Conservation (phyloP, 177 flowering plant species). For the Tripterygium wilfordii region DNA sequence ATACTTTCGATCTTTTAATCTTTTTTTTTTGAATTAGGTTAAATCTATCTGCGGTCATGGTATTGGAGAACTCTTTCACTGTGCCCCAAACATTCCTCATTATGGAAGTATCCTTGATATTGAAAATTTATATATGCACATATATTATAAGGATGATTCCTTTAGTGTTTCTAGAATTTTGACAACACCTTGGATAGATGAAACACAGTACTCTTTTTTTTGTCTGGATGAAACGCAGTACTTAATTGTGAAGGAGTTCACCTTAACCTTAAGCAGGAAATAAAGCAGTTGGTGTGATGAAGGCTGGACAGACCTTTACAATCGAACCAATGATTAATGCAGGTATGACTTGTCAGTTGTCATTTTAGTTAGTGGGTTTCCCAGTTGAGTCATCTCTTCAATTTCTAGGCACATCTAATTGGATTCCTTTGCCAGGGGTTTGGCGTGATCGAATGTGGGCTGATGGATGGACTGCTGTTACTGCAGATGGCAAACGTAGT, state of each 20-base stretch:
- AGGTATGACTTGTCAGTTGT: too few species aligned
- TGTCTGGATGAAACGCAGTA: too few species aligned
- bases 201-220: not conserved
- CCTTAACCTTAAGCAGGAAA: constrained; percentile 66
- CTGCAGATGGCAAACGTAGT: constrained; percentile 96
- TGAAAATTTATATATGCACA: too few species aligned
- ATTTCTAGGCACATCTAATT: too few species aligned
- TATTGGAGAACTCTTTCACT: constrained; percentile 95
- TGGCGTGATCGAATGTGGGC: constrained; percentile 99
- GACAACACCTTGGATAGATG: not conserved
- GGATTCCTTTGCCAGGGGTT: constrained; percentile 42
- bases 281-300: constrained; percentile 98
- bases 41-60: constrained; percentile 97
- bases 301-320: constrained; percentile 96
- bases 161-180: too few species aligned
- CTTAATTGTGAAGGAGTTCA: constrained; percentile 36
- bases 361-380: too few species aligned
- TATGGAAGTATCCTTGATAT: constrained; percentile 75
- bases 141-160: too few species aligned
- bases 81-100: constrained; percentile 97
- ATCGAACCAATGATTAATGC: constrained; percentile 98
- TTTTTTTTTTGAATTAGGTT: constrained; percentile 40
- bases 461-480: constrained; percentile 98
- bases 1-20: not conserved
- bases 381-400: too few species aligned